phyloP scores from a whole-genome alignment of 176 grass and related monocot species.

The Leersia perrieri region DNA sequence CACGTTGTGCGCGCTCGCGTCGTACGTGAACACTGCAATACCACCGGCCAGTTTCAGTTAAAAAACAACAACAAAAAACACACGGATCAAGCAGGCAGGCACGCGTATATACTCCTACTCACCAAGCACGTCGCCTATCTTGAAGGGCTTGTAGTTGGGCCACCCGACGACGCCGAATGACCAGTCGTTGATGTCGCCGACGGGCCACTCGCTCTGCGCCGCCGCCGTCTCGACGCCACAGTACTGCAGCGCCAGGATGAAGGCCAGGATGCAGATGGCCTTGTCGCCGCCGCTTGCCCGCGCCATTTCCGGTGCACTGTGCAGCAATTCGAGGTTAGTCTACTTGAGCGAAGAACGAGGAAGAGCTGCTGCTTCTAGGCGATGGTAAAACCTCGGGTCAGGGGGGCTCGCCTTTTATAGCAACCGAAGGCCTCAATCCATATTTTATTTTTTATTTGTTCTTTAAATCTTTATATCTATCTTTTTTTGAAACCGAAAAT shows the following conservation, averaged over 20 bases:
- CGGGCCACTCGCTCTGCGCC: not conserved
- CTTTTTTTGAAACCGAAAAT: too few relatives aligned
- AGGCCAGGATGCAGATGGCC: not conserved
- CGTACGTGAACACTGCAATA: slow-evolving; percentile 47
- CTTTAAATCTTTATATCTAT: too few relatives aligned
- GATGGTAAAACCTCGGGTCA: too few relatives aligned
- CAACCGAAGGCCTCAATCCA: too few relatives aligned
- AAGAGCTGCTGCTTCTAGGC: too few relatives aligned
- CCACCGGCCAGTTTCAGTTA: too few relatives aligned
- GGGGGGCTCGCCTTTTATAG: too few relatives aligned
- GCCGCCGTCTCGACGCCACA: not conserved
- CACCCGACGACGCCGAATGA: not conserved
- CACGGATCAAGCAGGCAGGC: not conserved
- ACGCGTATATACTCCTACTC: too few relatives aligned
- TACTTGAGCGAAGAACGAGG: too few relatives aligned
- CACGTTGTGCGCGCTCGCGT: slow-evolving; percentile 36
- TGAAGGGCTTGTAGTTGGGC: slow-evolving; percentile 26
- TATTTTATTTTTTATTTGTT: too few relatives aligned
- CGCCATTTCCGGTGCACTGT: not conserved
- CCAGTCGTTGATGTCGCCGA: slow-evolving; percentile 20
- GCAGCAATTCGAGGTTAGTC: too few relatives aligned
- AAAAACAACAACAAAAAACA: too few relatives aligned
- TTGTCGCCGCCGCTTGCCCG: not conserved
- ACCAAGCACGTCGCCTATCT: slow-evolving; percentile 26
- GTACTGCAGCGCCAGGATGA: not conserved